Evolutionary conservation across 2,329 filamentous ascomycete species (phyloP), one percentile per base, ranked within the genome.

Genomic region (Arthrocladium fulminans): DNA sequence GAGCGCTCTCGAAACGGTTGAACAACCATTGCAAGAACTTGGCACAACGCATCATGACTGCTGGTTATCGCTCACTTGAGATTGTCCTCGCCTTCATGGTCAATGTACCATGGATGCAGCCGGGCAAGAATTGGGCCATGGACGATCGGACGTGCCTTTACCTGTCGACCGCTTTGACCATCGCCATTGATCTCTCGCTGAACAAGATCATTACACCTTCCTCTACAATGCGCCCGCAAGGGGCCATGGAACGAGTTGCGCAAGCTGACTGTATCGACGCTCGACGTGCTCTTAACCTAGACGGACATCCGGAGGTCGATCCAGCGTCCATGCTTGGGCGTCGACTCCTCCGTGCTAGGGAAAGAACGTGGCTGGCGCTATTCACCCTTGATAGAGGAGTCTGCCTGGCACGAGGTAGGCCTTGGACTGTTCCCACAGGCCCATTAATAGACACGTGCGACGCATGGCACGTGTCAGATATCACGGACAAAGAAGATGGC

Each of bases 1-100:
- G 74, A 3, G 78, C 83, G 1, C 61, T 87, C 19, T 83, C 81
- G 1, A 84, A 76, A 55, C 69, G 83, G 22, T 68, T 87, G 1
- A 79, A 80, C 0, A 73, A 77, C 45, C 83, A 87, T 55, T 75
- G 76, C 53, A 80, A 77, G 52, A 70, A 70, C 20, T 72, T 87
- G 2, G 82, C 80, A 0, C 75, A 80, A 22, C 72, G 76, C 23
- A 74, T 86, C 37, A 79, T 83, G 43, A 66, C 73, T 0, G 73
- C 76, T 39, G 76, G 81, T 2, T 75, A 80, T 57, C 76, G 81
- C 48, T 87, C 83, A 0, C 81, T 85, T 4, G 83, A 87, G 60
- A 85, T 87, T 48, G 79, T 87, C 0, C 67, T 87, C 1, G 83
- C 80, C 0, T 86, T 86, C 59, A 83, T 87, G 78, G 75, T 85